phyloP scores from a whole-genome alignment of 2,329 filamentous ascomycete genomes.

The Fusarium compactum region DNA sequence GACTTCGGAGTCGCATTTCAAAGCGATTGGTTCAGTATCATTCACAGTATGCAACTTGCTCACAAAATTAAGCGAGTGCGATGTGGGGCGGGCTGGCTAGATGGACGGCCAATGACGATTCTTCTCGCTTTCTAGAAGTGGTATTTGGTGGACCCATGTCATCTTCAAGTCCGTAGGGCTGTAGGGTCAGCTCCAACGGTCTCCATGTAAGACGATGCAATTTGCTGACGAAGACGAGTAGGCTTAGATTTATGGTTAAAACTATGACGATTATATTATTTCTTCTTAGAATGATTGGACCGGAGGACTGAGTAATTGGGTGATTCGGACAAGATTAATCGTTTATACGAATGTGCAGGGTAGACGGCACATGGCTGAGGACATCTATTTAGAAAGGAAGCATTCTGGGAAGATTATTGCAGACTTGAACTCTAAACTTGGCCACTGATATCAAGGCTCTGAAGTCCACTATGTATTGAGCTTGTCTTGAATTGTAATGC shows the following conservation, averaged over 20 bases:
- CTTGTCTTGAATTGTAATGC: too few relatives aligned
- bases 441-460: too few relatives aligned
- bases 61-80: background rate
- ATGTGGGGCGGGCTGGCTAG: too few relatives aligned
- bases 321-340: background rate
- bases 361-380: too few relatives aligned
- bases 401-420: too few relatives aligned
- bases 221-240: background rate
- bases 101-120: rapidly evolving
- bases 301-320: rapidly evolving
- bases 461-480: too few relatives aligned
- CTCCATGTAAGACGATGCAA: background rate
- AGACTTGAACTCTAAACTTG: too few relatives aligned
- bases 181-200: background rate
- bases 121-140: too few relatives aligned
- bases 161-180: slow-evolving; percentile 1
- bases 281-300: rapidly evolving
- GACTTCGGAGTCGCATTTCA: rapidly evolving
- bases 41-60: background rate
- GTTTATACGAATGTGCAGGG: background rate
- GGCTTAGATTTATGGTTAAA: slow-evolving; percentile 2
- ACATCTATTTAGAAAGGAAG: too few relatives aligned
- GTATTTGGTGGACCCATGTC: background rate
- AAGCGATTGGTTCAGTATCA: background rate
- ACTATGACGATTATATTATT: background rate